These are phyloP conservation scores for Rosa chinensis DNA, from an alignment of 306 rosid genomes.

Conservation along the genomic window DNA sequence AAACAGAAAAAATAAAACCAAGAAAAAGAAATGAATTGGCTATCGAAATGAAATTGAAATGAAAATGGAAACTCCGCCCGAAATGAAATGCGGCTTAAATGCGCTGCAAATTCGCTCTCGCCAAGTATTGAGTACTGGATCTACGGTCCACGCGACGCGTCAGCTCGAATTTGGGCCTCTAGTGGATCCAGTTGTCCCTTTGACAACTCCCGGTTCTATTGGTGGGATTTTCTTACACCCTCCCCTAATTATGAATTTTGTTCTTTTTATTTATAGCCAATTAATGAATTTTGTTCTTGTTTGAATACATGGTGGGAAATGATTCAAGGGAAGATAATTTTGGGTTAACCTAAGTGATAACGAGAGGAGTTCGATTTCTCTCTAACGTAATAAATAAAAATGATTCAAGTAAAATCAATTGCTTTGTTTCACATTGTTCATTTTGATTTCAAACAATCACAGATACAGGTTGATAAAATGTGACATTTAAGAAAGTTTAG, in stretches of 20 bases:
- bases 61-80: slow-evolving; percentile 5
- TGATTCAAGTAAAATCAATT: too few relatives aligned
- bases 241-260: not conserved
- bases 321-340: not conserved
- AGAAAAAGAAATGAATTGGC: not conserved
- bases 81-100: slow-evolving; percentile 36
- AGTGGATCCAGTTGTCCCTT: slow-evolving; percentile 22
- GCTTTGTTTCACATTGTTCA: not conserved
- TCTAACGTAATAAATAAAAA: too few relatives aligned
- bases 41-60: slow-evolving; percentile 11
- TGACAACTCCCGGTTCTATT: not conserved
- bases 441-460: too few relatives aligned
- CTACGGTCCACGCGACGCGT: slow-evolving; percentile 29
- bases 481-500: too few relatives aligned
- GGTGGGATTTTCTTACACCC: not conserved
- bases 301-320: not conserved
- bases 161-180: slow-evolving; percentile 17
- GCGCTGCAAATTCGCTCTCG: slow-evolving; percentile 17
- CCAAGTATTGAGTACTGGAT: slow-evolving; percentile 11
- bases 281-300: not conserved
- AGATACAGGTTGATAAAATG: too few relatives aligned
- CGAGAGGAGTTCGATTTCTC: too few relatives aligned
- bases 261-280: not conserved
- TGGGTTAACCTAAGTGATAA: not conserved
- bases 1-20: slow-evolving; percentile 18